Evolutionary conservation across 306 rosid genomes (phyloP).

Genomic region (Quercus engelmannii): DNA sequence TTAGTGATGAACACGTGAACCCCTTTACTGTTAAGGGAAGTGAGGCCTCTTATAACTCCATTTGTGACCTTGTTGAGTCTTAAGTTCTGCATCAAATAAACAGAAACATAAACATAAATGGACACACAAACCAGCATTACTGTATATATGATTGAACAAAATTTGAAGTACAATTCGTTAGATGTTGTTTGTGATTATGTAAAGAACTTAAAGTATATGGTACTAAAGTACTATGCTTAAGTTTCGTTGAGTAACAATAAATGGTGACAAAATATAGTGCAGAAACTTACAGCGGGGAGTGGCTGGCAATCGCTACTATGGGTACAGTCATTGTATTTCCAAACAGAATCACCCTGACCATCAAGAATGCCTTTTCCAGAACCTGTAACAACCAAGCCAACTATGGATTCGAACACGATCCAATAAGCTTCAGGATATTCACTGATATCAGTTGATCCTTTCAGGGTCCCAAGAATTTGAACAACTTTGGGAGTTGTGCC

Average conservation of each 20-base stretch:
- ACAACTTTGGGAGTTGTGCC: slow-evolving; percentile 39
- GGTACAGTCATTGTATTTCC: slow-evolving; percentile 46
- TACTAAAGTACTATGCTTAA: too few species aligned
- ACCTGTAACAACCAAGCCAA: slow-evolving; percentile 49
- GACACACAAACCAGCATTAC: neutral
- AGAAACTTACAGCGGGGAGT: slow-evolving; percentile 57
- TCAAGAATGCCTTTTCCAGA: slow-evolving; percentile 56
- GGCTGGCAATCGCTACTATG: slow-evolving; percentile 22
- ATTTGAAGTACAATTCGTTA: too few species aligned
- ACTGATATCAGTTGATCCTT: slow-evolving; percentile 48
- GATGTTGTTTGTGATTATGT: too few species aligned
- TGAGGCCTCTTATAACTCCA: slow-evolving; percentile 33
- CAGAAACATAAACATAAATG: neutral
- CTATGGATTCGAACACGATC: slow-evolving; percentile 47
- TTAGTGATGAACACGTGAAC: slow-evolving; percentile 43
- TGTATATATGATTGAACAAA: neutral
- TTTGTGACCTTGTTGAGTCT: slow-evolving; percentile 23
- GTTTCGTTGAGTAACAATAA: too few species aligned
- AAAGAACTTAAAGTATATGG: too few species aligned
- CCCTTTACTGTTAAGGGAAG: slow-evolving; percentile 42
- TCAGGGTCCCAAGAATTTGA: slow-evolving; percentile 48
- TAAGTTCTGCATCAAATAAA: slow-evolving; percentile 24
- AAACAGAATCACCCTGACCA: slow-evolving; percentile 55
- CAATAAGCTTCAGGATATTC: slow-evolving; percentile 28
- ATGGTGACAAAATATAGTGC: too few species aligned